Percentiles rank a stretch among this genome's conserved stretches.
Conservation (phyloP, 2,329 filamentous ascomycete species). For the Neonectria magnoliae region DNA sequence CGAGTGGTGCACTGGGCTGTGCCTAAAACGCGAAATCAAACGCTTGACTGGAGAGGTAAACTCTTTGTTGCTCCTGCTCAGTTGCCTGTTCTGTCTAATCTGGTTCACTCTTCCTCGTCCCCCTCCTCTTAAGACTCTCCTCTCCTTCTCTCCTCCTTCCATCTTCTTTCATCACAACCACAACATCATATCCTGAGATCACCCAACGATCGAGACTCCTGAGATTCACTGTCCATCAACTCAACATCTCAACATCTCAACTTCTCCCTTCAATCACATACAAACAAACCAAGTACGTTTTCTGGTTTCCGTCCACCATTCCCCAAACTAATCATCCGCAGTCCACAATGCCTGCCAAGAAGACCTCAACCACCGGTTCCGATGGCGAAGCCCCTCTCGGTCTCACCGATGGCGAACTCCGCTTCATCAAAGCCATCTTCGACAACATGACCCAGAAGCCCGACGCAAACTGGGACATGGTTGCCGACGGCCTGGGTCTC, state of each 20-base stretch:
- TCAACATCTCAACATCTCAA: not conserved
- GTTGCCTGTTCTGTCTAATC: not conserved
- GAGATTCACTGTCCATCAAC: not conserved
- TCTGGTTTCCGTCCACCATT: not conserved
- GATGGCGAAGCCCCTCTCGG: constrained; percentile 35
- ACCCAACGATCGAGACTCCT: not conserved
- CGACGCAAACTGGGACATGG: constrained; percentile 53
- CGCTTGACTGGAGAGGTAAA: not conserved
- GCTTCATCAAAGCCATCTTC: constrained; percentile 54
- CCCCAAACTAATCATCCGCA: not conserved
- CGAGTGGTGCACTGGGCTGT: not conserved
- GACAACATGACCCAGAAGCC: constrained; percentile 54
- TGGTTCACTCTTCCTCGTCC: not conserved
- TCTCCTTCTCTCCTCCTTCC: not conserved
- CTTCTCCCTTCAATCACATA: not conserved
- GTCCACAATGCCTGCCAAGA: constrained; percentile 48
- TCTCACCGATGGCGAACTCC: constrained; percentile 49
- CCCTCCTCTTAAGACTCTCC: not conserved
- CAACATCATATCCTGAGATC: not conserved
- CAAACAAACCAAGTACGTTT: constrained; percentile 16
- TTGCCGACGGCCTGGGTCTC: constrained; percentile 50
- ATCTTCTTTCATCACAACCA: not conserved
- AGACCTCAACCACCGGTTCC: constrained; percentile 29
- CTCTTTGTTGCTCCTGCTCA: not conserved
- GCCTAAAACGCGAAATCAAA: not conserved